These are phyloP conservation scores for Chionographis japonica DNA, from an alignment of 106 monocot species.

Conservation along the genomic window DNA sequence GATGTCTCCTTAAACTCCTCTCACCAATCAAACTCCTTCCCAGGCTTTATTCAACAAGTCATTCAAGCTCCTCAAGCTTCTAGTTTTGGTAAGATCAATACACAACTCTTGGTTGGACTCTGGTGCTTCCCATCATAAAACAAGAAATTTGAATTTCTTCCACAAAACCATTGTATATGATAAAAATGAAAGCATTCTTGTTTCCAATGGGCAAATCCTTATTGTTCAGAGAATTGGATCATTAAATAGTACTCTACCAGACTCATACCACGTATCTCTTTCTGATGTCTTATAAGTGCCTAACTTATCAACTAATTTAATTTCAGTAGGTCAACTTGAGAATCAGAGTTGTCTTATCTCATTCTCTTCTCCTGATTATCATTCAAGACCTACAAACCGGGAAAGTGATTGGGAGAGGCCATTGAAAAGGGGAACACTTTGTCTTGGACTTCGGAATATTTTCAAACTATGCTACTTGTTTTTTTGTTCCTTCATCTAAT, in stretches of 20 bases:
- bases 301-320: not conserved
- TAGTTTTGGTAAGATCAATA: not conserved
- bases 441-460: not conserved
- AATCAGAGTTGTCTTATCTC: conserved; percentile 11
- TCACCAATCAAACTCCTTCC: no score
- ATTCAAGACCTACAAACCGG: conserved; percentile 12
- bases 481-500: not conserved
- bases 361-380: conserved; percentile 1
- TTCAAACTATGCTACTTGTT: not conserved
- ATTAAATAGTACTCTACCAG: not conserved
- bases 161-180: not conserved
- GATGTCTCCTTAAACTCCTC: no score
- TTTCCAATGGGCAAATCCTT: conserved; percentile 3
- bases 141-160: not conserved
- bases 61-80: conserved; percentile 8
- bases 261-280: not conserved
- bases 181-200: not conserved
- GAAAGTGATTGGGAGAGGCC: conserved; percentile 9
- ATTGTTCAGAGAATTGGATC: conserved; percentile 3
- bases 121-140: conserved; percentile 7
- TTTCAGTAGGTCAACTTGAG: not conserved
- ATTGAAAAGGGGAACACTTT: conserved; percentile 3
- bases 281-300: conserved; percentile 12
- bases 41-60: not conserved
- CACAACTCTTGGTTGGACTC: conserved; percentile 6